Base-by-base conservation (phyloP, 1,139 yeast species). In the Geotrichum citri-aurantii region DNA sequence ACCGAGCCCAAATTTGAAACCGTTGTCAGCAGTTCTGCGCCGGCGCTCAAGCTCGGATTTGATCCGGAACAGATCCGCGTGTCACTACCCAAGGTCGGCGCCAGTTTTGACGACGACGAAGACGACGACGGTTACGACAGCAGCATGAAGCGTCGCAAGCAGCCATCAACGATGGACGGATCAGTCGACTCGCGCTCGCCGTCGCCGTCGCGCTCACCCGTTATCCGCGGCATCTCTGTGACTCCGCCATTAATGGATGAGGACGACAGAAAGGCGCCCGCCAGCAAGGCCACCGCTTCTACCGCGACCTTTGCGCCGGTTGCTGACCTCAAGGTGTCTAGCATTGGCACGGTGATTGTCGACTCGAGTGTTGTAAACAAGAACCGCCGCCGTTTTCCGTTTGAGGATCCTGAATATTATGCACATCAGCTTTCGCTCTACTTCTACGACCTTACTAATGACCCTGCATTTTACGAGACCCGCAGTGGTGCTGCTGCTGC, bases 401-500 rank as follows among this genome's bases (percentile, higher is more conserved):
- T 49, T 19, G 42, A 46, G 17, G 52, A 24, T n/a, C 56, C 50
- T 7, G 56, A 48, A 19, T 53, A 48, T 31, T 53, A 48, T 48
- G 51, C 46, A 10, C 44, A 31, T 40, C 55, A 52, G 55, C 47
- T 46, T 27, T 40, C 49, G 19, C 26, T 46, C 12, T 52, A 52
- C 37, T 42, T 29, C 29, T 27, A 40, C 48, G 49, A 27, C 24
- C 55, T 48, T 26, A 27, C 33, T 48, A 33, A 48, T 24, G 51
- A 53, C 51, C 51, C 56, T 53, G 56, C 56, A 53, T 53, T 33
- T 37, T 48, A 53, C 44, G 44, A 37, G 37, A 71, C 76, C 60
- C 72, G 74, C 63, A 81, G 81, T 21, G 46, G 51, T 24, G 31
- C 51, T 12, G 37, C 49, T 24, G 31, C 51, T 12, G 37, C 49